A percentile compares a stretch with the other conserved stretches of the same genome.
Evolutionary conservation across 1,284 basidiomycete genomes (phyloP).

Genomic region (Marasmius tenuissimus): DNA sequence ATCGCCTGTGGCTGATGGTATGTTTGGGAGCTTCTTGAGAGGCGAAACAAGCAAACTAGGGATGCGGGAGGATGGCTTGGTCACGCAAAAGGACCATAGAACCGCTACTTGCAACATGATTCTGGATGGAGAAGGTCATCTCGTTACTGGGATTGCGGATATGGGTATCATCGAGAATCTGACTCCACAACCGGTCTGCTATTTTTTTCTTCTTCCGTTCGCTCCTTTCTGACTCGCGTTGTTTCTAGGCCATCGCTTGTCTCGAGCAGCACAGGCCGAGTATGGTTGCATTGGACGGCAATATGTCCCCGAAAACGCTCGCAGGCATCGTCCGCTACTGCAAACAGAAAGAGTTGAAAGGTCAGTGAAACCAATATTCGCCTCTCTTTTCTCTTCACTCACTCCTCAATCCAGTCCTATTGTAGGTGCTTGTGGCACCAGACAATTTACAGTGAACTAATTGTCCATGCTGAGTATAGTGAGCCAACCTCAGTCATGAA

Average conservation of each 20-base stretch:
- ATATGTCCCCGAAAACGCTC: slow-evolving; percentile 63
- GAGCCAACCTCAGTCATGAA: slow-evolving; percentile 90
- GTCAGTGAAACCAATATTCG: slow-evolving; percentile 39
- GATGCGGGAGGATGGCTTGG: slow-evolving; percentile 83
- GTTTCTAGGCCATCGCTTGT: slow-evolving; percentile 40
- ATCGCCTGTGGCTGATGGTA: slow-evolving; percentile 67
- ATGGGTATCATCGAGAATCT: slow-evolving; percentile 76
- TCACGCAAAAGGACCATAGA: slow-evolving; percentile 37
- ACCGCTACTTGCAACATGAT: slow-evolving; percentile 88
- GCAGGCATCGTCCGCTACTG: slow-evolving; percentile 52
- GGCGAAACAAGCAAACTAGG: slow-evolving; percentile 60
- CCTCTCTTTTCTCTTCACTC: slow-evolving; percentile 1
- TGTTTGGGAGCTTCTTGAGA: slow-evolving; percentile 64
- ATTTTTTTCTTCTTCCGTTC: slow-evolving; percentile 3
- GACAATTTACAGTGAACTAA: too few relatives aligned
- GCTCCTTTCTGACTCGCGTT: slow-evolving; percentile 13
- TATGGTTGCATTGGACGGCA: slow-evolving; percentile 83
- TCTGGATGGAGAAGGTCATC: slow-evolving; percentile 69
- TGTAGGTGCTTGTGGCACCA: slow-evolving; percentile 40
- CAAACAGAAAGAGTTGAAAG: slow-evolving; percentile 41
- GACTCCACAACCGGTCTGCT: slow-evolving; percentile 45
- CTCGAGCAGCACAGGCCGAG: slow-evolving; percentile 46
- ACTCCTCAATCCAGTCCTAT: slow-evolving; percentile 47
- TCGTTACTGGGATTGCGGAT: slow-evolving; percentile 88
- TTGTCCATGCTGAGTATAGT: slow-evolving; percentile 31